Percentiles rank a stretch among this genome's conserved stretches.
Evolutionary conservation across 768 basidiomycete species (phyloP).

Genomic region (Lentinus brumalis): DNA sequence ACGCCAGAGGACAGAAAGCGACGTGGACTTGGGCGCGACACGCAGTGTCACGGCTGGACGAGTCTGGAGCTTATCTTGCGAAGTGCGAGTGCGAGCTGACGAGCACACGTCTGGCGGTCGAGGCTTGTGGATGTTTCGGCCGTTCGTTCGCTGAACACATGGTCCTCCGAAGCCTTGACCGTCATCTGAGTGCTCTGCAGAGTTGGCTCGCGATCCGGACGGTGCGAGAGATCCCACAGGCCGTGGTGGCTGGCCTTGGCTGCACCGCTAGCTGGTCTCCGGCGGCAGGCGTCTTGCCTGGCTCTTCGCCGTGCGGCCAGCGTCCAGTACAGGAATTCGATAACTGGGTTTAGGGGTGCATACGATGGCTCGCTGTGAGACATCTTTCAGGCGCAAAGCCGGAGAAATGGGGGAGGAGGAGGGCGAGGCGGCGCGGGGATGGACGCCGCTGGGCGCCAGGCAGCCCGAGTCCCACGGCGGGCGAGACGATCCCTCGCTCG

Average conservation of each 20-base stretch:
- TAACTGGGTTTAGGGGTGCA: too few species aligned
- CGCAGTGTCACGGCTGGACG: too few species aligned
- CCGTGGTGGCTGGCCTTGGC: too few species aligned
- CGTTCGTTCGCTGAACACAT: not conserved
- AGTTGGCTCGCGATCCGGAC: conserved; percentile 2
- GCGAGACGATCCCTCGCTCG: not conserved
- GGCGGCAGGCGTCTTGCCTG: too few species aligned
- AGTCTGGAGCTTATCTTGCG: too few species aligned
- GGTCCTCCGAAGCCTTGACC: not conserved
- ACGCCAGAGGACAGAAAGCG: too few species aligned
- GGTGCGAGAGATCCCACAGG: not conserved
- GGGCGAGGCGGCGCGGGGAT: conserved; percentile 14
- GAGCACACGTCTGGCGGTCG: too few species aligned
- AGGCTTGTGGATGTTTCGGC: not conserved
- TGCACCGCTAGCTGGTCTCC: too few species aligned
- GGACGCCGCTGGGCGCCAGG: conserved; percentile 21
- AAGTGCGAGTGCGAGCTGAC: too few species aligned
- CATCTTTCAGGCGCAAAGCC: conserved; percentile 6
- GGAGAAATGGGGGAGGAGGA: conserved; percentile 29
- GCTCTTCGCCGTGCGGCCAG: too few species aligned
- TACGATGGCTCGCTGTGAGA: not conserved
- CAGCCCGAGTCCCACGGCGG: conserved; percentile 19
- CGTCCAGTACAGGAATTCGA: too few species aligned
- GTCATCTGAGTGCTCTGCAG: conserved; percentile 2
- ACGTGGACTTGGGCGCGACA: too few species aligned